A percentile compares a stretch with the other conserved stretches of the same genome.
These are phyloP conservation scores for Oryza rufipogon DNA, from an alignment of 176 grass and related monocot species.

Conservation along the genomic window DNA sequence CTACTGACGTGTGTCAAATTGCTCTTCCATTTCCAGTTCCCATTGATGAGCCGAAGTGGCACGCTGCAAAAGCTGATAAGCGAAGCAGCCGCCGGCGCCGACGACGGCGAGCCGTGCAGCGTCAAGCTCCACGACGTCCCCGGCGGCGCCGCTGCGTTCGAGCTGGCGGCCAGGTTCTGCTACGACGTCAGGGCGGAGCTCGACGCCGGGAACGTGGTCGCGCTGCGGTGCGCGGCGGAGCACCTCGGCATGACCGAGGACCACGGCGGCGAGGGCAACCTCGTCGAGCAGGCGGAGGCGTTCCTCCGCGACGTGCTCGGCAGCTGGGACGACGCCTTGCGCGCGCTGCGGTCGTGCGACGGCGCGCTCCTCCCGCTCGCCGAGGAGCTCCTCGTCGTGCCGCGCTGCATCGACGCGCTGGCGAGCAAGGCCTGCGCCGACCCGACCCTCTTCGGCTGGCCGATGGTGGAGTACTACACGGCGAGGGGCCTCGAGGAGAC, in stretches of 20 bases:
- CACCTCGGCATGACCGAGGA: conserved; percentile 68
- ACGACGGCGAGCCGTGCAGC: conserved; percentile 30
- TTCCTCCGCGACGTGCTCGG: conserved; percentile 58
- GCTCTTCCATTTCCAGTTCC: conserved; percentile 44
- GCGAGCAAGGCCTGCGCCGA: conserved; percentile 72
- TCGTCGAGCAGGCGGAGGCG: conserved; percentile 57
- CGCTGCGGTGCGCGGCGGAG: conserved; percentile 65
- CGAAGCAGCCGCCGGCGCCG: conserved; percentile 18
- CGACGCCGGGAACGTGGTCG: conserved; percentile 60
- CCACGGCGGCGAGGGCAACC: conserved; percentile 61
- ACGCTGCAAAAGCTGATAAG: conserved; percentile 64
- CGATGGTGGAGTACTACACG: conserved; percentile 56
- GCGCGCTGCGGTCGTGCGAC: conserved; percentile 58
- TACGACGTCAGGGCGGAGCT: conserved; percentile 72
- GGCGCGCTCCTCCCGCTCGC: conserved; percentile 47
- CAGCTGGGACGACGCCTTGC: conserved; percentile 60
- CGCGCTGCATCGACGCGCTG: conserved; percentile 71
- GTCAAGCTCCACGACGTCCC: conserved; percentile 66
- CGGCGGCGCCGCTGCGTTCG: conserved; percentile 58
- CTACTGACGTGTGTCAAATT: not conserved
- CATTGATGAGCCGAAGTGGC: conserved; percentile 60
- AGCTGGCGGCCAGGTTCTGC: conserved; percentile 70
- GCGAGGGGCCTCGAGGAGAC: conserved; percentile 46
- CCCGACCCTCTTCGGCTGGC: conserved; percentile 68
- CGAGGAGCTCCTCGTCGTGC: conserved; percentile 68